Base-by-base conservation (phyloP, 768 basidiomycete genomes). In the Leccinum aurantiacum region DNA sequence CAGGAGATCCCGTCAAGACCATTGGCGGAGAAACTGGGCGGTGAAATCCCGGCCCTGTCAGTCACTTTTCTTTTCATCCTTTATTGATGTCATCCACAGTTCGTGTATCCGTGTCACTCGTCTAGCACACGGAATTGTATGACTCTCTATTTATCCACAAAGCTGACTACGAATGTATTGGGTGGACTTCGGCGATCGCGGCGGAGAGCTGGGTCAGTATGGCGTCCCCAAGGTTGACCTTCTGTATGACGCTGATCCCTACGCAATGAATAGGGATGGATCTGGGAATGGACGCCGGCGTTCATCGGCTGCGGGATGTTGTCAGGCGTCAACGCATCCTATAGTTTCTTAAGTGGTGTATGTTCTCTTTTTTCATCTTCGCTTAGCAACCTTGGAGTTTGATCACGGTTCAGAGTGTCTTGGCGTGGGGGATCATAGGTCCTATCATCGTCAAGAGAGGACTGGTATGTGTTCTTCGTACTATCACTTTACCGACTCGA, bases 391-490 rank as follows among this genome's bases (percentile, higher is more conserved):
- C 11, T 37, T 24, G 14, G 22, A n/a, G 14, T 13, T 5, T n/a
- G 14, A 24, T 8, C 5, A 49, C 25, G 5, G 11, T 47, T 44
- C 22, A 65, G 68, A 84, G 81, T 83, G 66, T 87, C 53, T 77
- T 86, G 27, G 83, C 85, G 1, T 87, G 84, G 84, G 84, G 81
- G 46, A 82, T 87, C 71, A 80, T 88, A 53, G 81, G 81, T 1
- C 85, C 85, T 6, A 68, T 80, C 17, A 69, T 84, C 57, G 77
- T 86, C 31, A 77, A 77, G 6, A 22, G 13, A 25, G 53, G 53
- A 53, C 4, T 53, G 53, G 53, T 53, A 0, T 6, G 53, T 53
- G 51, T 15, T 33, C 14, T 5, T 14, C 13, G 4, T 44, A 15
- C 7, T 6, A 17, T 53, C 53, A 10, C 10, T 11, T 25, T 8